Evolutionary conservation across 805 yeast species (phyloP), one percentile per base, ranked within the genome.

Genomic region (Sugiyamaella mastotermitis): DNA sequence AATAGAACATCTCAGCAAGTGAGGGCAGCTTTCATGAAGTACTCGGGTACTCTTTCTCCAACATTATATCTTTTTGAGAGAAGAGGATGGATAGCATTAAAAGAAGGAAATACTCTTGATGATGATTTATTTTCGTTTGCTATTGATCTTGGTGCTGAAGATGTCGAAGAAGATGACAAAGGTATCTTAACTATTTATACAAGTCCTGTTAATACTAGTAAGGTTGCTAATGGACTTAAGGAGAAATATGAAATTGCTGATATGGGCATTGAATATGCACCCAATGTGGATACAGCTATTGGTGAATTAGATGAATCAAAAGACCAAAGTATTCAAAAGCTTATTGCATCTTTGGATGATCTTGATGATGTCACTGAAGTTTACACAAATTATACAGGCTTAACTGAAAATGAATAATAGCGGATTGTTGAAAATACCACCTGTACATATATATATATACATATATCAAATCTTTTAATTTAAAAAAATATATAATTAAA

Each of bases 311-410:
- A 39, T 40, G 76, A 66, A 18, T 86, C 76, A 3, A 61, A 68
- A 5, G 65, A 59, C 41, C 70, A 66, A 42, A 67, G 68, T 25
- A 71, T 76, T 50, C 70, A 71, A 11, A 82, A 76, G 52, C 74
- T 87, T 24, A 57, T 80, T 23, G 64, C 58, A 16, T 66, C 68
- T 33, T 64, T 90, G 32, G 94, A 85, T 38, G 85, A 79, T 23
- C 64, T 86, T n/a, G 86, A 81, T 35, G 97, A 92, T 50, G 83
- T 90, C 15, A 77, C 85, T 5, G 85, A 76, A 45, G 76, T 83
- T 42, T 84, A 83, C 61, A 72, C 84, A 21, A 90, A 86, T 56
- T 65, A 75, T 32, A 32, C 28, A 14, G 23, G 27, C 35, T 13
- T 21, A 19, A 19, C 14, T 32, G 14, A 10, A 6, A 31, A 11